Conservation (phyloP, 345 rosid species). For the Arabidopsis suecica region DNA sequence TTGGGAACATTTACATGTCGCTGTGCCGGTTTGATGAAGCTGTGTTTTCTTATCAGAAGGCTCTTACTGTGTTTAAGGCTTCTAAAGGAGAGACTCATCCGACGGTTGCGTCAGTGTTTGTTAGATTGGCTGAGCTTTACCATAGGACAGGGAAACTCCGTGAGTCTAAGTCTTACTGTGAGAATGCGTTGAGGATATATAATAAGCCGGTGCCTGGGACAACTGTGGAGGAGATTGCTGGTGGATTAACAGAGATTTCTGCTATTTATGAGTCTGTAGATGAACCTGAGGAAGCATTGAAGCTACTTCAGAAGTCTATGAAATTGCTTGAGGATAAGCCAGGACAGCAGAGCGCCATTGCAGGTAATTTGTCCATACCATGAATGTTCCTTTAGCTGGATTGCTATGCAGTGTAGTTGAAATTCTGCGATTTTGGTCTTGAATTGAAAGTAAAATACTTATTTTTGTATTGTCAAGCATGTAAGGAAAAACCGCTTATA, state of each 20-base stretch:
- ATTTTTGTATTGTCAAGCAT: not conserved
- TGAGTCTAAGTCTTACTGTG: slow-evolving; percentile 94
- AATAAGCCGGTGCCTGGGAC: slow-evolving; percentile 97
- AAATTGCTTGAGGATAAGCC: slow-evolving; percentile 95
- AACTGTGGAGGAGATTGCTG: slow-evolving; percentile 87
- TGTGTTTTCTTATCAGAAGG: slow-evolving; percentile 96
- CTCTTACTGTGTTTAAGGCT: slow-evolving; percentile 93
- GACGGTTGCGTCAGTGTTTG: slow-evolving; percentile 88
- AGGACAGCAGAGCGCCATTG: slow-evolving; percentile 96
- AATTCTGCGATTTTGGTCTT: not conserved
- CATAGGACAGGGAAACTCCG: slow-evolving; percentile 95
- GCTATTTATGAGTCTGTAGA: slow-evolving; percentile 97
- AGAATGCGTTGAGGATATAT: slow-evolving; percentile 88
- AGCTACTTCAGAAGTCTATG: slow-evolving; percentile 91
- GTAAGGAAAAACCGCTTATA: not conserved
- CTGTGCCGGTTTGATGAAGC: slow-evolving; percentile 97
- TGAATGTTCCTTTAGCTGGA: slow-evolving; percentile 1
- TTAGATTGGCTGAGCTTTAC: slow-evolving; percentile 93
- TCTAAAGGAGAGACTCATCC: slow-evolving; percentile 98
- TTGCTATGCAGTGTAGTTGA: not conserved
- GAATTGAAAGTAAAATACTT: not conserved
- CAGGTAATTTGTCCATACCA: slow-evolving; percentile 37
- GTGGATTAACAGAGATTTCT: slow-evolving; percentile 89
- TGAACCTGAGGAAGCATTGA: slow-evolving; percentile 98
- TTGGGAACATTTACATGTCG: slow-evolving; percentile 89